These are phyloP conservation scores for Macrolepiota dolichaula DNA, from an alignment of 768 basidiomycete genomes.

Conservation along the genomic window DNA sequence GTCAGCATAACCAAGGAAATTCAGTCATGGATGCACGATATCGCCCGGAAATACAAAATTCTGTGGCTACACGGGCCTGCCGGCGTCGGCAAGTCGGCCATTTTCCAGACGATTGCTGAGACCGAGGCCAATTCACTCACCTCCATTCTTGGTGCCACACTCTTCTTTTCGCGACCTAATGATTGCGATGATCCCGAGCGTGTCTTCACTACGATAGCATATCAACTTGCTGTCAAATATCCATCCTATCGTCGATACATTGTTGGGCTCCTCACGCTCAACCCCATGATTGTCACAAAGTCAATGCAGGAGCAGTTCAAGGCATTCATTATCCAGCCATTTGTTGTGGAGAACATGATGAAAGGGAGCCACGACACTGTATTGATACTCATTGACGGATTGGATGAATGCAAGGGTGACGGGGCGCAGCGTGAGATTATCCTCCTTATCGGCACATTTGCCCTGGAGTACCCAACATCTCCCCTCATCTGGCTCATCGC, in stretches of 20 bases:
- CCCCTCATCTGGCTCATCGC: slow-evolving; percentile 22
- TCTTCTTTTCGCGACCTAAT: not conserved
- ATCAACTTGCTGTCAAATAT: slow-evolving; percentile 16
- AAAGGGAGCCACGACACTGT: not conserved
- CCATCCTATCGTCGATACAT: slow-evolving; percentile 7
- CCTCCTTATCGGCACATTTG: slow-evolving; percentile 2
- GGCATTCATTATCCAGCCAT: slow-evolving; percentile 13
- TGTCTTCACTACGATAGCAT: slow-evolving; percentile 15
- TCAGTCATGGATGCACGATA: too few relatives aligned
- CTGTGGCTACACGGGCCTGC: not conserved
- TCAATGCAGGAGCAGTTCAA: slow-evolving; percentile 13
- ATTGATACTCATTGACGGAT: slow-evolving; percentile 20
- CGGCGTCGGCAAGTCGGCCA: slow-evolving; percentile 1
- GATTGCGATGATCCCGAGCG: not conserved
- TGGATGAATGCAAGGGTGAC: slow-evolving; percentile 22
- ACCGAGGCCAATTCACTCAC: not conserved
- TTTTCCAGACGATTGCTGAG: not conserved
- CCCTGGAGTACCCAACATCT: not conserved
- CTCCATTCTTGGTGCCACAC: not conserved
- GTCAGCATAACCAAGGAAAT: too few relatives aligned
- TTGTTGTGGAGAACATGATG: not conserved
- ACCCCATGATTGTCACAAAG: slow-evolving; percentile 11
- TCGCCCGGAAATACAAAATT: too few relatives aligned
- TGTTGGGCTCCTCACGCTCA: not conserved
- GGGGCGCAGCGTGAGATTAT: slow-evolving; percentile 15